A percentile compares a stretch with the other conserved stretches of the same genome.
Conservation (phyloP, 2,329 filamentous ascomycete species). For the Apiospora marii region DNA sequence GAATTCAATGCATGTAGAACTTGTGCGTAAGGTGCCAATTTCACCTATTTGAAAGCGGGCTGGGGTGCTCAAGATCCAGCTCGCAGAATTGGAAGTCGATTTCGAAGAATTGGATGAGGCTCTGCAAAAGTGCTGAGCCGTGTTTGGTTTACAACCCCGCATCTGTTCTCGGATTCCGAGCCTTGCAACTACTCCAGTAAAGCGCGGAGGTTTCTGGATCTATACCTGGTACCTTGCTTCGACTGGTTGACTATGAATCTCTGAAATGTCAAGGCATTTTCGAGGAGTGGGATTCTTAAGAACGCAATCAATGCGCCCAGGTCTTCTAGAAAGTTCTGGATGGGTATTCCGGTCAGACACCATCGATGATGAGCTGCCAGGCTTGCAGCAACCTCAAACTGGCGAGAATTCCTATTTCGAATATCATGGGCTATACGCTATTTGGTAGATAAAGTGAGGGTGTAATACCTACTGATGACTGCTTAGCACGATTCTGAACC, state of each 20-base stretch:
- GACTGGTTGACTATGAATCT: constrained; percentile 10
- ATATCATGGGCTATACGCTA: neutral
- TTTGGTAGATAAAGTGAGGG: neutral
- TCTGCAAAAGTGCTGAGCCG: neutral
- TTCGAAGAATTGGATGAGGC: neutral
- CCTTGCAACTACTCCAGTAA: neutral
- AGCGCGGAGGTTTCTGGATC: neutral
- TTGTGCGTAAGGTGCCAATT: too few species aligned
- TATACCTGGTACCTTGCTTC: neutral
- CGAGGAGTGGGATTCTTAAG: constrained; percentile 11
- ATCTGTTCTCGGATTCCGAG: neutral
- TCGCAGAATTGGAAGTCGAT: constrained; percentile 1
- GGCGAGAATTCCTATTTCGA: constrained; percentile 5
- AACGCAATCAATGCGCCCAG: constrained; percentile 13
- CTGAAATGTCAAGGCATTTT: neutral
- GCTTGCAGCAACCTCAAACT: constrained; percentile 3
- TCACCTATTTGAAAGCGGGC: too few species aligned
- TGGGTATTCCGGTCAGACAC: constrained; percentile 13
- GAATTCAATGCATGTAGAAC: too few species aligned
- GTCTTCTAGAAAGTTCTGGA: constrained; percentile 4
- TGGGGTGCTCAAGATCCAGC: neutral
- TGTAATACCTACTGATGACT: neutral
- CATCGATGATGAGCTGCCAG: neutral
- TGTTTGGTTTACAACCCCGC: neutral
- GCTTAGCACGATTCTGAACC: neutral